A percentile compares a stretch with the other conserved stretches of the same genome.
Evolutionary conservation across 2,329 filamentous ascomycete species (phyloP).

Genomic region (Fusarium incarnatum): DNA sequence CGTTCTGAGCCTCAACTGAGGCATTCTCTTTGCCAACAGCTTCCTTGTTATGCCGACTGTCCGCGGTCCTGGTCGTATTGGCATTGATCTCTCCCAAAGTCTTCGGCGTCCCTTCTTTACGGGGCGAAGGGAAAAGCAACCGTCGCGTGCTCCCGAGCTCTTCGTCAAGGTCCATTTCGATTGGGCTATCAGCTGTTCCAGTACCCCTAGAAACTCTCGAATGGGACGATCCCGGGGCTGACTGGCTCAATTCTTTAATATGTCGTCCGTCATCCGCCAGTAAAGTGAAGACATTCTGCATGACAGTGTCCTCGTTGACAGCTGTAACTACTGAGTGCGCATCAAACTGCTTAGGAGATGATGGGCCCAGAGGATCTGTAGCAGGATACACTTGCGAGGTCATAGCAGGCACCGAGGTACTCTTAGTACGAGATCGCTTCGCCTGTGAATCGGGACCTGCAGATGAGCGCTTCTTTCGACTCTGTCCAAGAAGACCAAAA

Average conservation of each 20-base stretch:
- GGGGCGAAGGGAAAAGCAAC: constrained; percentile 81
- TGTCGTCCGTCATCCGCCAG: constrained; percentile 8
- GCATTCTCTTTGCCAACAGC: constrained; percentile 60
- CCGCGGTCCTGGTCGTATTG: constrained; percentile 62
- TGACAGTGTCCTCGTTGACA: constrained; percentile 3
- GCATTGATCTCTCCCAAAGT: constrained; percentile 68
- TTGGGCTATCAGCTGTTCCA: constrained; percentile 68
- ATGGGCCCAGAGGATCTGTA: constrained; percentile 65
- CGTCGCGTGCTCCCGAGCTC: constrained; percentile 70
- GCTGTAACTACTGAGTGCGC: constrained; percentile 34
- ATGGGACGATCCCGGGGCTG: constrained; percentile 60
- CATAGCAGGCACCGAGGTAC: constrained; percentile 57
- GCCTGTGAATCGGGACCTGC: constrained; percentile 56
- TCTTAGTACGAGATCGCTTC: constrained; percentile 64
- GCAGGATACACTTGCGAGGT: constrained; percentile 66
- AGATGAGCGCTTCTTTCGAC: constrained; percentile 61
- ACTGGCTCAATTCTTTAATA: constrained; percentile 35
- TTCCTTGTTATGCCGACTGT: constrained; percentile 53
- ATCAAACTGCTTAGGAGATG: constrained; percentile 47
- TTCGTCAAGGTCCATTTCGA: constrained; percentile 63
- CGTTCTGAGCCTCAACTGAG: constrained; percentile 56
- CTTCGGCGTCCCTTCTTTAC: constrained; percentile 72
- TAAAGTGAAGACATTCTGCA: constrained; percentile 17
- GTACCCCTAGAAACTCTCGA: constrained; percentile 66
- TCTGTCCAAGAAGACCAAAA: constrained; percentile 63